Evolutionary conservation across 306 rosid species (phyloP).

Genomic region (Vigna reflexopilosa): DNA sequence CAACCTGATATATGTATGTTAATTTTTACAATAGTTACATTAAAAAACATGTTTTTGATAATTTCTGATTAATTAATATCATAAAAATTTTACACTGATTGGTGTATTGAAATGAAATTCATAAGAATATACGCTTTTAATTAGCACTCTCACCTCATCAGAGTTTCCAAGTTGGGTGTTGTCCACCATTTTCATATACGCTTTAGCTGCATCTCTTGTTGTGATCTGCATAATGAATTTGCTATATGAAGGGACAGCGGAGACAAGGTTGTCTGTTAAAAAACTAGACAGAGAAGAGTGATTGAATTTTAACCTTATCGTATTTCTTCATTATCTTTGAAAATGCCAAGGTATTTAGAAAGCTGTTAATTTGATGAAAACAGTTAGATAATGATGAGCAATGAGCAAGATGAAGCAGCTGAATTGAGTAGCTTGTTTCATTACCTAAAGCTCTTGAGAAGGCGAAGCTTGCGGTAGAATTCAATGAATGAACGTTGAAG

Average conservation of each 20-base stretch:
- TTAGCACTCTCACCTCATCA: conserved; percentile 58
- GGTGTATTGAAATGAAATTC: not conserved
- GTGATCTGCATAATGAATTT: conserved; percentile 55
- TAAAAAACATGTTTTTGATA: not conserved
- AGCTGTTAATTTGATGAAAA: conserved; percentile 50
- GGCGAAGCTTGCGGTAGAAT: conserved; percentile 72
- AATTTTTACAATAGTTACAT: not conserved
- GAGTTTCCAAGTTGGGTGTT: conserved; percentile 68
- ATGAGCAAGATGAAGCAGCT: not conserved
- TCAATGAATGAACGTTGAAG: conserved; percentile 58
- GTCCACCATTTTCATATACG: conserved; percentile 74
- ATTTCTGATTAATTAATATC: not conserved
- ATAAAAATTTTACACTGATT: not conserved
- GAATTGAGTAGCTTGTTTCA: not conserved
- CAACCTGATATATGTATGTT: not conserved
- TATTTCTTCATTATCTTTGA: conserved; percentile 88
- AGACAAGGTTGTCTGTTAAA: not conserved
- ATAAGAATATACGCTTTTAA: not conserved
- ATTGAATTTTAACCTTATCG: conserved; percentile 59
- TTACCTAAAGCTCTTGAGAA: conserved; percentile 67
- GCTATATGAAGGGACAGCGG: not conserved
- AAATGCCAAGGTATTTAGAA: conserved; percentile 72
- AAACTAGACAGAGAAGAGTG: not conserved
- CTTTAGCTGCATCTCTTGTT: conserved; percentile 60
- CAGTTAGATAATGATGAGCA: not conserved